These are phyloP conservation scores for Parasarocladium wereldwijsianum DNA, from an alignment of 2,329 filamentous ascomycete genomes.

Conservation along the genomic window DNA sequence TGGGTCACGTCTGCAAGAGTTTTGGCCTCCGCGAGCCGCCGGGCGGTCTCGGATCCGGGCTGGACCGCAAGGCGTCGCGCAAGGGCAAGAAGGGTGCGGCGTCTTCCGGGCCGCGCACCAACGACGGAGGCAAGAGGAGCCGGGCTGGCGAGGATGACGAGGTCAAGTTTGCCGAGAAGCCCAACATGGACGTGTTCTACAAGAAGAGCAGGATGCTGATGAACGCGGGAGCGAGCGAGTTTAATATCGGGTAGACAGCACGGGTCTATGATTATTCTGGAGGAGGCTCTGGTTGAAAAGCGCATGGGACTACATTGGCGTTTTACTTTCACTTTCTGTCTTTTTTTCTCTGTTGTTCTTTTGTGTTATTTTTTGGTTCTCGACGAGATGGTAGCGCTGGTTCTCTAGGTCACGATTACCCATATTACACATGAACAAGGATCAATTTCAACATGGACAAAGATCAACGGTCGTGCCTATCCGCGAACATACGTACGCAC, in stretches of 20 bases:
- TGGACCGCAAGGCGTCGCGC: constrained; percentile 30
- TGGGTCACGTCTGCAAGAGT: constrained; percentile 87
- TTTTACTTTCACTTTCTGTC: too few species aligned
- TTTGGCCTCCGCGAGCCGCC: constrained; percentile 84
- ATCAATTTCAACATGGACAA: too few species aligned
- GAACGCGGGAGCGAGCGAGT: constrained; percentile 50
- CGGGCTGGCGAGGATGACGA: constrained; percentile 24
- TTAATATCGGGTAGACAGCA: constrained; percentile 53
- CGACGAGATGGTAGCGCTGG: too few species aligned
- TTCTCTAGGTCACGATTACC: too few species aligned
- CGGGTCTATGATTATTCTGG: too few species aligned
- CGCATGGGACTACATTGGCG: too few species aligned
- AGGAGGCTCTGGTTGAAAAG: too few species aligned
- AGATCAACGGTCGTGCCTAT: too few species aligned
- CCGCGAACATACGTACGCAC: too few species aligned
- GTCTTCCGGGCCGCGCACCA: neutral
- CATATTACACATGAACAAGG: too few species aligned
- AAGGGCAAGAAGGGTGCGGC: constrained; percentile 15
- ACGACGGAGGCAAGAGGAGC: constrained; percentile 15
- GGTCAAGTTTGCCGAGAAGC: constrained; percentile 16
- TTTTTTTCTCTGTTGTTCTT: too few species aligned
- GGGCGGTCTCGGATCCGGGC: constrained; percentile 56
- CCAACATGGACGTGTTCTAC: constrained; percentile 31
- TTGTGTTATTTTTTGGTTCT: too few species aligned
- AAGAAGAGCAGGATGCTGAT: constrained; percentile 51